Evolutionary conservation across 176 grass and related monocot genomes (phyloP), one percentile per base, ranked within the genome.

Genomic region (Poa pratensis): DNA sequence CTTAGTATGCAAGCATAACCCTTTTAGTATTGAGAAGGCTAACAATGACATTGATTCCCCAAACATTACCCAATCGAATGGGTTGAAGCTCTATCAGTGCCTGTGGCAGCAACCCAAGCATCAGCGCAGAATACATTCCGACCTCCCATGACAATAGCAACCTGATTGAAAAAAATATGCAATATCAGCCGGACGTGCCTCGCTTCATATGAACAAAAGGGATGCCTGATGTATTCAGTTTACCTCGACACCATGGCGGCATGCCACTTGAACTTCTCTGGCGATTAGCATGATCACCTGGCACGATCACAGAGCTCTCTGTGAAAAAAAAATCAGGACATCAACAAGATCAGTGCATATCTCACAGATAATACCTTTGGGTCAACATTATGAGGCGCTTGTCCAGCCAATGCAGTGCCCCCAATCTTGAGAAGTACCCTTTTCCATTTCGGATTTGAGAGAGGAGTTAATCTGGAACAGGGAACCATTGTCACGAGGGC

Each of bases 401-500:
- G 16, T 70, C 94, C 97, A 71, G 84, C 59, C 79, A 96, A 82
- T 12, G 82, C 88, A 64, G 84, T 84, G 10, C 94, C 91, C 50
- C 94, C 91, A 79, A 99, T 90, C 87, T 94, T 99, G 57, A 99
- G 85, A 79, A 99, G 87, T 15, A 99, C 94, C 45, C 94, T 90
- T 80, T 94, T 99, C 97, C 97, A 99, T 58, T 58, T 94, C 83
- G 89, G 82, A 89, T 75, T 92, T 82, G 85, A 71, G 37, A 82
- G 84, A 76, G 80, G 62, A 6, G 57, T 81, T 24, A 59, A 26
- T 82, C 84, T 92, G 24, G 73, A 89, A 77, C 69, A 73, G 76
- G 40, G 72, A 66, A 59, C 68, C 62, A 79, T 24, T 50, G 65
- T 68, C 65, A 75, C 80, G 64, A 83, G 81, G 14, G 59, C 80